A percentile compares a stretch with the other conserved stretches of the same genome.
Evolutionary conservation across 2,329 filamentous ascomycete genomes (phyloP).

Genomic region (Colletotrichum agaves): DNA sequence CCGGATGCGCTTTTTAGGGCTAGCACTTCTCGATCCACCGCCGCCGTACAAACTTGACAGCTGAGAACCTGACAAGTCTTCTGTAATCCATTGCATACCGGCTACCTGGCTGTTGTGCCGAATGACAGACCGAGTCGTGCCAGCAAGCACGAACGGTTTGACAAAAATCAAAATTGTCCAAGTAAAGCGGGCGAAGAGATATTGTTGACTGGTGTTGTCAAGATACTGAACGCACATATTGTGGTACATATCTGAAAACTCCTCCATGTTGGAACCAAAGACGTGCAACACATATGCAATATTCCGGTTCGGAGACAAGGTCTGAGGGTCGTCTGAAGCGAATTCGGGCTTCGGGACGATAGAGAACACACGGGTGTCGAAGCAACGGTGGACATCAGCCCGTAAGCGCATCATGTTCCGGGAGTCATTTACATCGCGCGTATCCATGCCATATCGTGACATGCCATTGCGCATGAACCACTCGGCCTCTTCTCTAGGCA

Average conservation of each 20-base stretch:
- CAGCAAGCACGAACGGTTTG: background rate
- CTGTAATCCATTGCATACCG: no score
- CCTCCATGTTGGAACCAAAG: background rate
- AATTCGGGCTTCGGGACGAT: background rate
- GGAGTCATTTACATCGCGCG: background rate
- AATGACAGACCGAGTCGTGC: no score
- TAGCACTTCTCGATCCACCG: no score
- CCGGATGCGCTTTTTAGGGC: no score
- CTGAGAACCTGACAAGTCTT: no score
- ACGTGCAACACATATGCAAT: slow-evolving; percentile 1
- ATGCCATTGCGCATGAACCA: slow-evolving; percentile 15
- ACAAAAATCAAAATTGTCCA: background rate
- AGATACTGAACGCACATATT: slow-evolving; percentile 1
- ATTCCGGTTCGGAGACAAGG: background rate
- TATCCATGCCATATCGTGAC: slow-evolving; percentile 2
- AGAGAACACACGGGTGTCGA: background rate
- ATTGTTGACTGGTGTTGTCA: background rate
- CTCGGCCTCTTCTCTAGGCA: slow-evolving; percentile 3
- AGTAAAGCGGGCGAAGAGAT: background rate
- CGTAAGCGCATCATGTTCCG: slow-evolving; percentile 1
- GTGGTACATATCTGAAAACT: slow-evolving; percentile 3
- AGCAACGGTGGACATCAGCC: slow-evolving; percentile 2
- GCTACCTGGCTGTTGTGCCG: no score
- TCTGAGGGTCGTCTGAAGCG: background rate
- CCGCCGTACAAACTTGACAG: no score